Conservation (phyloP, 2,329 filamentous ascomycete genomes). For the Aspergillus puulaauensis region DNA sequence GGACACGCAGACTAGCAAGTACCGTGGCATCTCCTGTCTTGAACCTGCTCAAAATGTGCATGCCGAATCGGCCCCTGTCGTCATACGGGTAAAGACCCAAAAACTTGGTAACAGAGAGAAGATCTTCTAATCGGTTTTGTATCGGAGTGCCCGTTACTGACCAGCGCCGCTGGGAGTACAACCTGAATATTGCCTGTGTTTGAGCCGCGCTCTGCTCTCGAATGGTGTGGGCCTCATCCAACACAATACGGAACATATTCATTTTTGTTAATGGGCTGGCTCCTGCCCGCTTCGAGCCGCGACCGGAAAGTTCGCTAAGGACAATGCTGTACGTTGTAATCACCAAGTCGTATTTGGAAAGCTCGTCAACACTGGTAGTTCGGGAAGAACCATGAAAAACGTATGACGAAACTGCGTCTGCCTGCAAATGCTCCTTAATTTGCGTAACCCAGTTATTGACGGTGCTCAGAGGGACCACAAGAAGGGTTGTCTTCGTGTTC, state of each 20-base stretch:
- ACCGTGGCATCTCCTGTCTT: constrained; percentile 83
- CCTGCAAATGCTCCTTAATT: constrained; percentile 75
- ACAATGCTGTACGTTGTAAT: constrained; percentile 93
- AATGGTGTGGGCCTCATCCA: constrained; percentile 94
- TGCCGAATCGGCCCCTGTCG: constrained; percentile 70
- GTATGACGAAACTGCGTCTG: constrained; percentile 66
- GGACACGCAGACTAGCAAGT: constrained; percentile 73
- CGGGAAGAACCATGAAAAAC: constrained; percentile 84
- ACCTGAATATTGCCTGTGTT: constrained; percentile 78
- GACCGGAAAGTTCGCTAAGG: constrained; percentile 70
- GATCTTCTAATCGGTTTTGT: constrained; percentile 88
- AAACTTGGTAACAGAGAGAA: constrained; percentile 84
- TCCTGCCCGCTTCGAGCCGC: constrained; percentile 58
- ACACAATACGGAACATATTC: constrained; percentile 89
- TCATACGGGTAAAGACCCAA: constrained; percentile 83
- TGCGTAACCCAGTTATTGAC: constrained; percentile 95
- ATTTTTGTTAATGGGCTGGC: constrained; percentile 68
- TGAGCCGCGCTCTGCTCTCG: constrained; percentile 79
- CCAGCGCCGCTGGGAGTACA: constrained; percentile 83
- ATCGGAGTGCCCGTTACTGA: constrained; percentile 96
- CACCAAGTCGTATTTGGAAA: constrained; percentile 76
- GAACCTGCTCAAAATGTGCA: constrained; percentile 80
- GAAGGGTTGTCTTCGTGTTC: constrained; percentile 77
- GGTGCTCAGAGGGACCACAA: constrained; percentile 87
- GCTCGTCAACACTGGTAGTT: constrained; percentile 64